Base-by-base conservation (phyloP, 2,329 filamentous ascomycete genomes). In the Huntiella savannae region DNA sequence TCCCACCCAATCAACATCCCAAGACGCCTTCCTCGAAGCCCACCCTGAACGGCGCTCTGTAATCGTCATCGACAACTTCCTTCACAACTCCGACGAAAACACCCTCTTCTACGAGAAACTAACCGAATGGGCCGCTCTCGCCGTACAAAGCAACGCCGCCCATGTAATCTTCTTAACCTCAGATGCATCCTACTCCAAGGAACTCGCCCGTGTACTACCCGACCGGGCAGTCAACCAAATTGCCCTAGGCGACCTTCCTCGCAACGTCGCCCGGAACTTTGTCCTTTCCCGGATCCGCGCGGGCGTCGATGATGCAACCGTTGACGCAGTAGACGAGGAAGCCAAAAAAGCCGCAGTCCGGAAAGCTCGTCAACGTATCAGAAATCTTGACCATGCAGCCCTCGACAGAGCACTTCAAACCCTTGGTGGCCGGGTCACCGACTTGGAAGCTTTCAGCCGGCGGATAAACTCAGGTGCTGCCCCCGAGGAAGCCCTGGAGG, bases 131-230 rank as follows among this genome's bases (percentile, higher is more conserved):
- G 86, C 87, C 1, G 86, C 91, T 3, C 69, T 77, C 1, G 65
- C 95, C 22, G 87, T 91, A 0, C 83, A 84, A 40, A 79, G 80
- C 45, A 94, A 95, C 53, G 71, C 93, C 38, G 88, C 88, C 0
- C 91, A 96, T 59, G 86, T 96, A 48, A 79, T 98, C 48, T 94
- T 96, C 67, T 67, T 98, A 34, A 95, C 88, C 0, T 85, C 81
- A 48, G 88, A 96, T 52, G 74, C 85, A 1, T 83, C 85, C 0
- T 94, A 85, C 61, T 80, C 82, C 43, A 96, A 96, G 59, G 79
- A 83, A 0, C 67, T 96, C 2, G 78, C 82, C 49, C 91, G 85
- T 58, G 82, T 85, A 1, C 69, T 98, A 15, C 91, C 91, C 0
- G 88, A 95, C 56, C 76, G 91, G 19, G 81, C 95, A 10, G 93